These are phyloP conservation scores for Quercus tomentella DNA, from an alignment of 331 rosid species.

Conservation along the genomic window DNA sequence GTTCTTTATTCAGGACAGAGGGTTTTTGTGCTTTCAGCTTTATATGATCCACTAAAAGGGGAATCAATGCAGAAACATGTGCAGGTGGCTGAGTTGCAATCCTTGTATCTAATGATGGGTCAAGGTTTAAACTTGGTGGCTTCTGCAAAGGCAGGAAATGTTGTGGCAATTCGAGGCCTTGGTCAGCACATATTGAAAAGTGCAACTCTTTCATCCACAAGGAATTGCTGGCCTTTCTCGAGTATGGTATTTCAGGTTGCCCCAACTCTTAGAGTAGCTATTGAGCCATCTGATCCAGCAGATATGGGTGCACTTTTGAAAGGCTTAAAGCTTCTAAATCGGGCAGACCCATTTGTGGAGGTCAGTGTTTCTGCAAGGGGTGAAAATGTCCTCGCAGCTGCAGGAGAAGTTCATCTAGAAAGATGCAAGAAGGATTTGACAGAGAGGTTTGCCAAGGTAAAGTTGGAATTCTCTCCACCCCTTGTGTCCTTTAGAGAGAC, in stretches of 20 bases:
- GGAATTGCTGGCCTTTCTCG: conserved; percentile 86
- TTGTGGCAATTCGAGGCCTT: conserved; percentile 81
- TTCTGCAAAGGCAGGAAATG: conserved; percentile 66
- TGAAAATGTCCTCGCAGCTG: conserved; percentile 76
- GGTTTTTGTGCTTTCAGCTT: conserved; percentile 71
- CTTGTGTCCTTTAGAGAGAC: conserved; percentile 81
- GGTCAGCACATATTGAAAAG: conserved; percentile 75
- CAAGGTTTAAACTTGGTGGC: conserved; percentile 68
- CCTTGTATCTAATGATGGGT: conserved; percentile 86
- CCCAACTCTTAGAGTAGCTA: conserved; percentile 75
- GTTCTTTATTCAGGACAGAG: conserved; percentile 60
- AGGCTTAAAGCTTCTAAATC: conserved; percentile 73
- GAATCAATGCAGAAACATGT: conserved; percentile 71
- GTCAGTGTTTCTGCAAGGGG: conserved; percentile 78
- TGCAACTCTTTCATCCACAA: conserved; percentile 77
- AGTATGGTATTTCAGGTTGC: conserved; percentile 79
- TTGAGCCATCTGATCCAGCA: conserved; percentile 83
- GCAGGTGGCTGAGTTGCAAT: conserved; percentile 66
- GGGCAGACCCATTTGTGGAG: conserved; percentile 88
- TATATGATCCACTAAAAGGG: conserved; percentile 71
- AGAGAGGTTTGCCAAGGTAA: conserved; percentile 82
- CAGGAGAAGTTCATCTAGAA: conserved; percentile 88
- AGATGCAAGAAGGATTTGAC: conserved; percentile 80
- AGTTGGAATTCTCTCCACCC: conserved; percentile 74
- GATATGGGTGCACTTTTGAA: conserved; percentile 58